Base-by-base conservation (phyloP, 495 filamentous ascomycete species). In the Arthonia radiata region DNA sequence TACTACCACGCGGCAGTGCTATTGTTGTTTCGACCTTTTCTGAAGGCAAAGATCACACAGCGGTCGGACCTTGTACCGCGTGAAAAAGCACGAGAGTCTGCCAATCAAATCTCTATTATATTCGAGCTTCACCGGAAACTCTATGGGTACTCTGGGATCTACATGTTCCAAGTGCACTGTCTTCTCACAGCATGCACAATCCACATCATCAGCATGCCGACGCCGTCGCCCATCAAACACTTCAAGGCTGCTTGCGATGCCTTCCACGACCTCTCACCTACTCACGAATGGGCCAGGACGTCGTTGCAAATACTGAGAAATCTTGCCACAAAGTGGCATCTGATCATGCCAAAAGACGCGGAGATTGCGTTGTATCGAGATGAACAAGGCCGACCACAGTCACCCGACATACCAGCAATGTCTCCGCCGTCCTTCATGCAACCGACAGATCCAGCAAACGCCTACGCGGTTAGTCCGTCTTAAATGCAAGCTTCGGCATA, bases 21-120 rank as follows among this genome's bases (percentile, higher is more conserved):
- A 6, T 36, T 42, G 26, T 46, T 53, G 19, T 53, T 49, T 33
- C 46, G 48, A 8, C 49, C 49, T 0, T 48, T 49, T 23, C 35
- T 49, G 13, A 40, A 37, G 26, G 37, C 43, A 10, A 28, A 32
- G 4, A 31, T 51, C 12, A 36, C 35, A 4, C 18, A 42, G 13
- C n/a, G n/a, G n/a, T 38, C 35, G 1, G 23, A 37, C 1, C 27
- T 44, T 21, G 31, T 38, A 3, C 49, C 49, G 15, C 46, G 39
- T 4, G 33, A 43, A 13, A 35, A 48, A 4, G 49, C 46, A 28
- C 36, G 35, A 2, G 23, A 40, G 19, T 35, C 34, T n/a, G 49
- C 49, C 5, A 32, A 37, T 23, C 24, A 22, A 13, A 40, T 43
- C 4, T 44, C 44, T 2, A 15, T 33, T 6, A 28, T 53, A 13